These are phyloP conservation scores for Fusarium anthophilum DNA, from an alignment of 2,329 filamentous ascomycete species.

Conservation along the genomic window DNA sequence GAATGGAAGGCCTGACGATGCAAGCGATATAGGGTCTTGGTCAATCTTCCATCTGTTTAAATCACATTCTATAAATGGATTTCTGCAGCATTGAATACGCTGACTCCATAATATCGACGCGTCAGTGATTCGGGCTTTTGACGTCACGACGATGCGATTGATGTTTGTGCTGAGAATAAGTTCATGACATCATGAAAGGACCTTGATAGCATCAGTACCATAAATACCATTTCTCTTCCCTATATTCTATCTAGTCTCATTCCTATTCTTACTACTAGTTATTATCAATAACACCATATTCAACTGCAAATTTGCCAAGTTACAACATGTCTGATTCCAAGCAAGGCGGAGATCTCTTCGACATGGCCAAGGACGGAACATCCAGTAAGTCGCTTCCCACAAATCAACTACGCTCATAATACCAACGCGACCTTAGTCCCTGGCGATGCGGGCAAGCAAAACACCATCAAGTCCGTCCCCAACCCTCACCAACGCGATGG, in stretches of 20 bases:
- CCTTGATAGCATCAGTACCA: neutral
- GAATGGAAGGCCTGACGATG: neutral
- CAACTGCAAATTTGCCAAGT: accelerated
- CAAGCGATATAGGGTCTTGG: accelerated
- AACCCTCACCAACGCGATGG: constrained; percentile 9
- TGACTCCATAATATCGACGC: constrained; percentile 9
- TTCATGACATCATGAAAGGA: constrained; percentile 23
- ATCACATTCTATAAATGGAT: accelerated
- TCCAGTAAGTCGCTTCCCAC: neutral
- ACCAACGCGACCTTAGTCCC: neutral
- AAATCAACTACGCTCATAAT: too few species aligned
- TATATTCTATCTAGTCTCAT: accelerated
- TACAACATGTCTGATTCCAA: constrained; percentile 15
- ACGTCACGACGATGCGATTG: constrained; percentile 9
- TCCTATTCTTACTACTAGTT: too few species aligned
- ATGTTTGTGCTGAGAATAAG: neutral
- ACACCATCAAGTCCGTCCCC: constrained; percentile 8
- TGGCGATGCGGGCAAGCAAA: constrained; percentile 20
- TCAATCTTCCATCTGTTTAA: accelerated
- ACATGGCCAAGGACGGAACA: constrained; percentile 30
- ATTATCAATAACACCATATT: too few species aligned
- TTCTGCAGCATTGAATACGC: accelerated
- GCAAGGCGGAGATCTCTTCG: constrained; percentile 24
- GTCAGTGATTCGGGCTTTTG: constrained; percentile 14
- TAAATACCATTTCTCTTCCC: neutral